Evolutionary conservation across 305 asterid genomes (phyloP).

Genomic region (Plantago coronopus): DNA sequence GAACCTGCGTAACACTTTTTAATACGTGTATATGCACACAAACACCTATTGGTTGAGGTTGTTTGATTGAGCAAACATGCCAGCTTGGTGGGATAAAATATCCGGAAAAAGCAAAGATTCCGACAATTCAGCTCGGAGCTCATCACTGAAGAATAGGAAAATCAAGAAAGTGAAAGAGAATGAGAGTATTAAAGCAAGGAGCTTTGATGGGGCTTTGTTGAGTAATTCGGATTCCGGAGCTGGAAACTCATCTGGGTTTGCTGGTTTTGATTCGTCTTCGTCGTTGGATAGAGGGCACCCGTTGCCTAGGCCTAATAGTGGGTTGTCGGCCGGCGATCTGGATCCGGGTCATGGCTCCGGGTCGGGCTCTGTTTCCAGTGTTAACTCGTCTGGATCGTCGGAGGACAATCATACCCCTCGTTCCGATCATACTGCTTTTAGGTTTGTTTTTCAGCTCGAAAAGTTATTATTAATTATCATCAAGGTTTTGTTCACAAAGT

Average conservation of each 20-base stretch:
- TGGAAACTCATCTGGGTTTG: constrained; percentile 52
- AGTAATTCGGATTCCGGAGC: constrained; percentile 46
- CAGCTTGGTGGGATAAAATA: constrained; percentile 77
- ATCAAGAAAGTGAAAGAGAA: constrained; percentile 29
- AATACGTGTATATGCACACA: too few relatives aligned
- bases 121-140: constrained; percentile 31
- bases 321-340: constrained; percentile 32
- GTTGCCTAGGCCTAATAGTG: constrained; percentile 53
- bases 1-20: too few relatives aligned
- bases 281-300: constrained; percentile 64
- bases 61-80: constrained; percentile 39
- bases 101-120: constrained; percentile 40
- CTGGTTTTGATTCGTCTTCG: constrained; percentile 88
- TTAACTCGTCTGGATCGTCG: constrained; percentile 71
- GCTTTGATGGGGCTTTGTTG: constrained; percentile 51
- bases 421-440: constrained; percentile 37
- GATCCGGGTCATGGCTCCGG: constrained; percentile 49
- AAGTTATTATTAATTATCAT: too few relatives aligned
- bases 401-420: constrained; percentile 53
- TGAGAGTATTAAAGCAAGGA: constrained; percentile 35
- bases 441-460: constrained; percentile 41
- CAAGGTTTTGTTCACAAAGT: not conserved
- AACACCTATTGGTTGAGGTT: too few relatives aligned
- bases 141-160: constrained; percentile 41
- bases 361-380: constrained; percentile 79